Conservation (phyloP, 768 basidiomycete species). For the Tulasnella calospora region DNA sequence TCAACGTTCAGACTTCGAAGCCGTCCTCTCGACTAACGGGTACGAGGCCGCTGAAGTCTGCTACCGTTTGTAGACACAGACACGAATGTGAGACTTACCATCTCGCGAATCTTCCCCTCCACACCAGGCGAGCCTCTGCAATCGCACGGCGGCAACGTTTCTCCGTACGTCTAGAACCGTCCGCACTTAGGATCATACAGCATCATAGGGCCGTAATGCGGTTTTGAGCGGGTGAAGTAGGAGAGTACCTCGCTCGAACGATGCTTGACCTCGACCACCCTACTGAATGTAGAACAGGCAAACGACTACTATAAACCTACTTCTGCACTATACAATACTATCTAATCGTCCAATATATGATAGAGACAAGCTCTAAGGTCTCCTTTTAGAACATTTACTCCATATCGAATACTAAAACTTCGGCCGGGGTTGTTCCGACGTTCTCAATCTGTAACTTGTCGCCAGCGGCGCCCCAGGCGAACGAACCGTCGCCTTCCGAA, state of each 20-base stretch:
- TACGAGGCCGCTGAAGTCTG: too few species aligned
- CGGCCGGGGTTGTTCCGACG: conserved; percentile 16
- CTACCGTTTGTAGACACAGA: too few species aligned
- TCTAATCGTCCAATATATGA: neutral
- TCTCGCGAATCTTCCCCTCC: too few species aligned
- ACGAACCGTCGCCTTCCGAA: conserved; percentile 25
- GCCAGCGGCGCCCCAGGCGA: conserved; percentile 16
- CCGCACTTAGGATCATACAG: too few species aligned
- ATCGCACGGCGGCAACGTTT: too few species aligned
- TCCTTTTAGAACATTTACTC: neutral
- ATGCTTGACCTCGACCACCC: neutral
- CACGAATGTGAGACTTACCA: too few species aligned
- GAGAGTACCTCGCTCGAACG: neutral
- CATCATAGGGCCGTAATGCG: too few species aligned
- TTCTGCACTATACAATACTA: neutral
- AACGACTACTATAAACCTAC: neutral
- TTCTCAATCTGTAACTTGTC: conserved; percentile 26
- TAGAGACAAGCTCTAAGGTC: neutral
- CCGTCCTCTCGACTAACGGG: too few species aligned
- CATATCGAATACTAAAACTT: conserved; percentile 25
- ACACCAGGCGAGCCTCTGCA: too few species aligned
- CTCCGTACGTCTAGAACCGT: too few species aligned
- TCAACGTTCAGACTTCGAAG: too few species aligned
- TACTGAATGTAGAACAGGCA: neutral
- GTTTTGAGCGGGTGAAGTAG: too few species aligned